Evolutionary conservation across 1,284 basidiomycete genomes (phyloP).

Genomic region (Moniliophthora roreri): DNA sequence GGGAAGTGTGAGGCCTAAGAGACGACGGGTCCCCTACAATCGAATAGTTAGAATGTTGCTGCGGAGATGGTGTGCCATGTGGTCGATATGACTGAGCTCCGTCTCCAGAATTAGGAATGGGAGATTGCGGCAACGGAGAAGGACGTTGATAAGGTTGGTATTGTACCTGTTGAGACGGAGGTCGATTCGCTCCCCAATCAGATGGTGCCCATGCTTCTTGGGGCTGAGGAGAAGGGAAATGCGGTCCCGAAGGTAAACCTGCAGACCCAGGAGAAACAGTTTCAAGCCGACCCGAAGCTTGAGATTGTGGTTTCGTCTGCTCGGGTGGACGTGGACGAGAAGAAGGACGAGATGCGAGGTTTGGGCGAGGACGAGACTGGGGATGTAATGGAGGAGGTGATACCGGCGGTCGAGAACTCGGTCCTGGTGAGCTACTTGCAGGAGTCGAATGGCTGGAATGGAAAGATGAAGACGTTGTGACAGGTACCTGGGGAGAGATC

Average conservation of each 20-base stretch:
- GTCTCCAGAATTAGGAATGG: neutral
- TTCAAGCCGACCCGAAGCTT: slow-evolving; percentile 12
- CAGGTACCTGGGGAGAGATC: slow-evolving; percentile 1
- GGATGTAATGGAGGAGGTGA: slow-evolving; percentile 25
- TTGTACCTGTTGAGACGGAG: neutral
- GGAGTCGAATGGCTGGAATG: slow-evolving; percentile 16
- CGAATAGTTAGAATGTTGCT: neutral
- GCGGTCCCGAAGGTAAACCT: slow-evolving; percentile 7
- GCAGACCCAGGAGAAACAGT: slow-evolving; percentile 2
- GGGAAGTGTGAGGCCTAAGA: too few species aligned
- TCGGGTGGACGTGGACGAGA: slow-evolving; percentile 15
- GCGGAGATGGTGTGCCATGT: neutral
- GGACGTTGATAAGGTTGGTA: slow-evolving; percentile 2
- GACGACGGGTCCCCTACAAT: too few species aligned
- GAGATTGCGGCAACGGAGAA: neutral
- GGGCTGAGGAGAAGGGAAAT: slow-evolving; percentile 25
- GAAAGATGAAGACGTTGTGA: neutral
- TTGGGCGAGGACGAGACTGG: slow-evolving; percentile 19
- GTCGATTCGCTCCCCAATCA: slow-evolving; percentile 34
- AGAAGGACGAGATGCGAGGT: slow-evolving; percentile 14
- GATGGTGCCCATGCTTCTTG: slow-evolving; percentile 42
- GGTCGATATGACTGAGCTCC: neutral
- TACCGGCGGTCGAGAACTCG: slow-evolving; percentile 2
- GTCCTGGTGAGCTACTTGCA: neutral
- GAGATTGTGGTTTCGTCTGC: slow-evolving; percentile 14